These are phyloP conservation scores for Penium margaritaceum DNA, from an alignment of 139 green algal species.

Conservation along the genomic window DNA sequence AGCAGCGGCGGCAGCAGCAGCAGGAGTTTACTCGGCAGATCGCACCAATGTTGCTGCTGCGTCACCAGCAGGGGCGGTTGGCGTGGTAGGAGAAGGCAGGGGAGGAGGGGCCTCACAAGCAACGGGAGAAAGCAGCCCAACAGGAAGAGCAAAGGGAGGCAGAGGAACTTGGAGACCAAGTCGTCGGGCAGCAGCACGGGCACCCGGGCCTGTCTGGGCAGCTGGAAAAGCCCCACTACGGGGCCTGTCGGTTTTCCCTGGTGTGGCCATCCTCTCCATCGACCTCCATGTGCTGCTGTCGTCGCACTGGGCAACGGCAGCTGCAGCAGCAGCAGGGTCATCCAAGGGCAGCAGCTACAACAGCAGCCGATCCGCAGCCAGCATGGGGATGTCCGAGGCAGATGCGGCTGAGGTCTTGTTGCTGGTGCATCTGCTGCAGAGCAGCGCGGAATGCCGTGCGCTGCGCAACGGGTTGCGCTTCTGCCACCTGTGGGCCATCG, in stretches of 20 bases:
- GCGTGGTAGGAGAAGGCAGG: not conserved
- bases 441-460: conserved; percentile 8
- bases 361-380: not conserved
- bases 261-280: not conserved
- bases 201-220: not conserved
- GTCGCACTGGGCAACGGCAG: not conserved
- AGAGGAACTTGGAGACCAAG: not conserved
- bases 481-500: conserved; percentile 37
- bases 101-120: not conserved
- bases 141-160: not conserved
- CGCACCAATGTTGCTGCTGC: too few species aligned
- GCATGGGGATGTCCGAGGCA: not conserved
- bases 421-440: not conserved
- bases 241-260: not conserved
- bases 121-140: not conserved
- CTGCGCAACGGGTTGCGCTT: conserved; percentile 29
- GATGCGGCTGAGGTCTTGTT: not conserved
- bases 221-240: not conserved
- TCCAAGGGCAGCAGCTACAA: not conserved
- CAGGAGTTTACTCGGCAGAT: too few species aligned
- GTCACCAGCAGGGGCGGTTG: not conserved
- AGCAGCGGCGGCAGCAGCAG: too few species aligned
- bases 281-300: not conserved
- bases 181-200: not conserved
- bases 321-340: not conserved